Conservation (phyloP, 768 basidiomycete species). For the Agaricus sinodeliciosus region DNA sequence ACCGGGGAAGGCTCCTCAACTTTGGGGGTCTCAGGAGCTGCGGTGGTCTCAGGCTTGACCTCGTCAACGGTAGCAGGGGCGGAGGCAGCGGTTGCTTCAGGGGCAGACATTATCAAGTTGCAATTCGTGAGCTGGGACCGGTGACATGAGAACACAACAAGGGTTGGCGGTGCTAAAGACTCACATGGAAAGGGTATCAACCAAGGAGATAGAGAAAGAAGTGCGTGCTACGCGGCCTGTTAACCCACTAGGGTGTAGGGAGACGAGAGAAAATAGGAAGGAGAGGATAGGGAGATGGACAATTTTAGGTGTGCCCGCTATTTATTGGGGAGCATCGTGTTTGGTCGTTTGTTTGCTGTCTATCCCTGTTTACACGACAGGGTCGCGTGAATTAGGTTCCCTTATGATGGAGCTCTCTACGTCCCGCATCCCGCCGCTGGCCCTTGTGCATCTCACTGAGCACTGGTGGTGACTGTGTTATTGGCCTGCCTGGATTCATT, state of each 20-base stretch:
- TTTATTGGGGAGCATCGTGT: slow-evolving; percentile 38
- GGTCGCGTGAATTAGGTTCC: slow-evolving; percentile 20
- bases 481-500: neutral
- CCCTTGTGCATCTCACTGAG: neutral
- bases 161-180: slow-evolving; percentile 19
- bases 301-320: slow-evolving; percentile 30
- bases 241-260: slow-evolving; percentile 35
- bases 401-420: neutral
- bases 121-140: slow-evolving; percentile 45
- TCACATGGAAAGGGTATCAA: slow-evolving; percentile 46
- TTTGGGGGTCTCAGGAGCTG: slow-evolving; percentile 24
- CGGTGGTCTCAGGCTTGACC: slow-evolving; percentile 23
- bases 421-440: neutral
- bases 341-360: slow-evolving; percentile 36
- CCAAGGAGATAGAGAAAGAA: slow-evolving; percentile 46
- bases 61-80: slow-evolving; percentile 46
- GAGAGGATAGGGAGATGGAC: slow-evolving; percentile 42
- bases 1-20: slow-evolving; percentile 43
- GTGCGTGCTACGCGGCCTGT: slow-evolving; percentile 50
- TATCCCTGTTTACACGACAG: slow-evolving; percentile 28
- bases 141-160: slow-evolving; percentile 11
- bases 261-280: slow-evolving; percentile 49
- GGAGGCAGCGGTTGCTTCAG: slow-evolving; percentile 38
- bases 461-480: neutral
- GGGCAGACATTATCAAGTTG: slow-evolving; percentile 78